Conservation (phyloP, 2,329 filamentous ascomycete genomes). For the Paradendryphiella salina region DNA sequence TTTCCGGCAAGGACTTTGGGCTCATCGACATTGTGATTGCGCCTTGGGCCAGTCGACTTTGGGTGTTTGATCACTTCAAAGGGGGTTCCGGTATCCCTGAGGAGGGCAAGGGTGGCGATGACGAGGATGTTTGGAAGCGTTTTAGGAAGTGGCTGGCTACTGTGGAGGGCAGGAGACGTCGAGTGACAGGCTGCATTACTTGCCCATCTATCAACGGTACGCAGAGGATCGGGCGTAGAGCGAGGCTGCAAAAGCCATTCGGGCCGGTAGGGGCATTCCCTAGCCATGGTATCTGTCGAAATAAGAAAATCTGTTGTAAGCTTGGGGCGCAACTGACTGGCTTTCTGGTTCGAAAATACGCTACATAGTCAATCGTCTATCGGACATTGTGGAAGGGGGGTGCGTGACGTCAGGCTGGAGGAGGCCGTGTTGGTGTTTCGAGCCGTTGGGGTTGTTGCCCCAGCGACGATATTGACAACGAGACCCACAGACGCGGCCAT, state of each 20-base stretch:
- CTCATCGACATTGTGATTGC: slow-evolving; percentile 72
- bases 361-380: not conserved
- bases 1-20: slow-evolving; percentile 64
- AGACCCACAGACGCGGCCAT: slow-evolving; percentile 13
- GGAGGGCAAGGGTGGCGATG: slow-evolving; percentile 54
- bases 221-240: slow-evolving; percentile 53
- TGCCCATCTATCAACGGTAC: slow-evolving; percentile 64
- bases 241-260: slow-evolving; percentile 54
- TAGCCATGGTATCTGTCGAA: slow-evolving; percentile 31
- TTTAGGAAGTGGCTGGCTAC: slow-evolving; percentile 69
- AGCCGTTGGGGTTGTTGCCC: slow-evolving; percentile 15
- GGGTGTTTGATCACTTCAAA: slow-evolving; percentile 77
- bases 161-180: slow-evolving; percentile 63
- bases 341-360: too few species aligned
- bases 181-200: slow-evolving; percentile 68
- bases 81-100: slow-evolving; percentile 57
- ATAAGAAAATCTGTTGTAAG: not conserved
- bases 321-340: not conserved
- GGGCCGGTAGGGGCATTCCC: slow-evolving; percentile 65
- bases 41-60: slow-evolving; percentile 73
- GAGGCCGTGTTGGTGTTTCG: slow-evolving; percentile 3
- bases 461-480: slow-evolving; percentile 14
- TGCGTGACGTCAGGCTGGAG: slow-evolving; percentile 9
- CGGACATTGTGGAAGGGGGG: not conserved
- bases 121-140: slow-evolving; percentile 63